Evolutionary conservation across 176 grass and related monocot species (phyloP).

Genomic region (Aegilops umbellulata): DNA sequence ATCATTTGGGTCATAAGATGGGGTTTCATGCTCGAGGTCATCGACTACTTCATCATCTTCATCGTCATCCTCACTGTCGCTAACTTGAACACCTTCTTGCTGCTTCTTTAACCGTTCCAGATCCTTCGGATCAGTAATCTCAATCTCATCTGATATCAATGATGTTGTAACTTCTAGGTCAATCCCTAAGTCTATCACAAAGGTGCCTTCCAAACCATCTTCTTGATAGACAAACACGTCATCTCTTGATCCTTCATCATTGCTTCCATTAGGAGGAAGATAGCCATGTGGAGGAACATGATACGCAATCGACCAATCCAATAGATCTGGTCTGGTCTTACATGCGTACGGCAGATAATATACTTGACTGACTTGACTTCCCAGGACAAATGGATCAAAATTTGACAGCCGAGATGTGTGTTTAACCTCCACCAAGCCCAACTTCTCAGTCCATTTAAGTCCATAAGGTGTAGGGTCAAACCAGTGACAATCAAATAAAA

Average conservation of each 20-base stretch:
- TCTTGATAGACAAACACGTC: not conserved
- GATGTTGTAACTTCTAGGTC: not conserved
- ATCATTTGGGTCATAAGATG: too few relatives aligned
- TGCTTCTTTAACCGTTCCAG: not conserved
- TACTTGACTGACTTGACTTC: not conserved
- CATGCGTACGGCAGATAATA: not conserved
- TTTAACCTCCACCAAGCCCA: too few relatives aligned
- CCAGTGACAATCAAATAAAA: not conserved
- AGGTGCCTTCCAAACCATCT: not conserved
- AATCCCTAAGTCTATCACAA: not conserved
- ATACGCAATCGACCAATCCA: not conserved
- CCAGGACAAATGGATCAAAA: not conserved
- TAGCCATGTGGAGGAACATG: not conserved
- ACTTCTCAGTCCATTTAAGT: not conserved
- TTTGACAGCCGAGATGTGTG: too few relatives aligned
- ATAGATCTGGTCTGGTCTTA: not conserved
- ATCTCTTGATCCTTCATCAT: not conserved
- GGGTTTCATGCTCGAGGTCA: too few relatives aligned
- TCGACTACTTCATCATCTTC: not conserved
- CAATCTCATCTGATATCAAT: not conserved
- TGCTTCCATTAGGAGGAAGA: not conserved
- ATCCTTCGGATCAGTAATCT: not conserved
- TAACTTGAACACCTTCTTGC: not conserved
- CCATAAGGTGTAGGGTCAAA: not conserved
- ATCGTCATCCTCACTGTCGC: not conserved